Evolutionary conservation across 148 eudicot genomes (phyloP).

Genomic region (Tetragonia tetragonoides): DNA sequence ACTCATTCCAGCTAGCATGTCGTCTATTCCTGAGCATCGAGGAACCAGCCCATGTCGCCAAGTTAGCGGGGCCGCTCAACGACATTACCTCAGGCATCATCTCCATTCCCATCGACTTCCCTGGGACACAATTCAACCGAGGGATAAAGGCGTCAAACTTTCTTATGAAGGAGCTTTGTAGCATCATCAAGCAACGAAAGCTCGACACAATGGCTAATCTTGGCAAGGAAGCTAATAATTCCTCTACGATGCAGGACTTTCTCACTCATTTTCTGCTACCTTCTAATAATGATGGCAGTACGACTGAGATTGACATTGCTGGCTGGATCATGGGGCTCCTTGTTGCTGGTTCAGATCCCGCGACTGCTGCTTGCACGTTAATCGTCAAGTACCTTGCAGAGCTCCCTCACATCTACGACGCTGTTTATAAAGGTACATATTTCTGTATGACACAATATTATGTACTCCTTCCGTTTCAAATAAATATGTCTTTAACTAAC

Average conservation of each 20-base stretch:
- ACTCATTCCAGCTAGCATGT: slow-evolving; percentile 3
- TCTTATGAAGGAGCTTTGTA: not conserved
- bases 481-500: no score
- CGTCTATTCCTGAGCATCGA: slow-evolving; percentile 9
- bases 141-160: not conserved
- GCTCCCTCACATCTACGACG: not conserved
- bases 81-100: not conserved
- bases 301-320: not conserved
- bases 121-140: not conserved
- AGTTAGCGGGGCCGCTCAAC: not conserved
- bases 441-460: not conserved
- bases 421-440: not conserved
- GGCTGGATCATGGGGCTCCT: not conserved
- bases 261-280: not conserved
- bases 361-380: not conserved
- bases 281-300: not conserved
- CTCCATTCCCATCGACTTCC: not conserved
- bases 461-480: no score
- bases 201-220: not conserved
- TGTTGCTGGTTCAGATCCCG: not conserved
- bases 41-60: not conserved
- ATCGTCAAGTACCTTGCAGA: not conserved
- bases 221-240: not conserved
- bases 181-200: slow-evolving; percentile 4
- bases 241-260: not conserved